Conservation (phyloP, 805 yeast species). For the Hanseniaspora mollemarum region DNA sequence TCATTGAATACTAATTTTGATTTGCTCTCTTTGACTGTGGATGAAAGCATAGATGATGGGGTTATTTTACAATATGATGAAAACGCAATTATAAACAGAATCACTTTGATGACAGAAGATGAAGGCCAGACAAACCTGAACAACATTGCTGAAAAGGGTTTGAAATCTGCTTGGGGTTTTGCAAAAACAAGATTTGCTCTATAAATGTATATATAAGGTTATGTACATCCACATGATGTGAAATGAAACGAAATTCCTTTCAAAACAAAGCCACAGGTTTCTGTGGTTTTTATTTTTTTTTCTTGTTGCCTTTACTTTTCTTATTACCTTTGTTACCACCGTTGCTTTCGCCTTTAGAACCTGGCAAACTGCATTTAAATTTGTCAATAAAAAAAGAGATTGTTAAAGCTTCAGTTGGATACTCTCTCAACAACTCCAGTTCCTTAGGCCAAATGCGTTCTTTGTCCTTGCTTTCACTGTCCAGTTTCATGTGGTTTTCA, state of each 20-base stretch:
- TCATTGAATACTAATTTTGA: slow-evolving; percentile 75
- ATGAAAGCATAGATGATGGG: slow-evolving; percentile 90
- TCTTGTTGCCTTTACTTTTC: slow-evolving; percentile 21
- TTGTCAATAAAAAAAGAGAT: slow-evolving; percentile 61
- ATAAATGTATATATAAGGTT: slow-evolving; percentile 21
- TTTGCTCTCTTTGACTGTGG: slow-evolving; percentile 72
- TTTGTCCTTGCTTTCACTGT: slow-evolving; percentile 34
- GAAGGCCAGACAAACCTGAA: slow-evolving; percentile 56
- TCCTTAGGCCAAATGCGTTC: slow-evolving; percentile 63
- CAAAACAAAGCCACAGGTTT: neutral
- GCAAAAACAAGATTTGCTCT: slow-evolving; percentile 63
- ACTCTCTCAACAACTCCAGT: slow-evolving; percentile 41
- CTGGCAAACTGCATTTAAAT: slow-evolving; percentile 50
- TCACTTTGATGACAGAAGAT: slow-evolving; percentile 70
- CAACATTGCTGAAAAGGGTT: slow-evolving; percentile 53
- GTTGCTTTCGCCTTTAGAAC: slow-evolving; percentile 18
- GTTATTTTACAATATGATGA: slow-evolving; percentile 84
- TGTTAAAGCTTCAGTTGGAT: slow-evolving; percentile 56
- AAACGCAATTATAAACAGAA: slow-evolving; percentile 75
- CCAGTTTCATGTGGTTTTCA: slow-evolving; percentile 37
- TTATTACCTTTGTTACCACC: slow-evolving; percentile 23
- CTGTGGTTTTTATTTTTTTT: slow-evolving; percentile 17
- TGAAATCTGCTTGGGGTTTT: slow-evolving; percentile 75
- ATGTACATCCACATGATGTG: neutral
- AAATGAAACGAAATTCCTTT: neutral